phyloP scores from a whole-genome alignment of 768 basidiomycete genomes.

The Suillus ampliporus region DNA sequence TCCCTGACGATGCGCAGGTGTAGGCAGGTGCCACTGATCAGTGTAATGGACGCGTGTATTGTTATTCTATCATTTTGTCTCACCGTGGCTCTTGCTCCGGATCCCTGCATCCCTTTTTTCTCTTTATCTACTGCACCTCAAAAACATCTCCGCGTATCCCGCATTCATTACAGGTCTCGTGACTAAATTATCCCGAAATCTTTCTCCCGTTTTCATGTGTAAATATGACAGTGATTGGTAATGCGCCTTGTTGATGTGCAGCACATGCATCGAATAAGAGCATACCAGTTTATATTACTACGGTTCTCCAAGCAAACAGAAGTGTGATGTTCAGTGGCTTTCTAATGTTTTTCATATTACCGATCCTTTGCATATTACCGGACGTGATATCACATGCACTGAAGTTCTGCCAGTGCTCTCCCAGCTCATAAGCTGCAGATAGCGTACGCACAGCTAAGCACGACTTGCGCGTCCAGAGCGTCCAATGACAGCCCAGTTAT shows the following conservation, averaged over 20 bases:
- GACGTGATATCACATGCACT: no score
- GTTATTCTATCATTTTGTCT: constrained; percentile 1
- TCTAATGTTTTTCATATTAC: no score
- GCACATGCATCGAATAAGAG: no score
- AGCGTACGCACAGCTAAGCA: neutral
- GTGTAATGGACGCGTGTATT: constrained; percentile 14
- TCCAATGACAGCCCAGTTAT: neutral
- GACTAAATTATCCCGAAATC: neutral
- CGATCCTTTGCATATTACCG: no score
- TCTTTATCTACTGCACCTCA: neutral
- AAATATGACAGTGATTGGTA: no score
- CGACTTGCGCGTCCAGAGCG: neutral
- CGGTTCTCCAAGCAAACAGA: no score
- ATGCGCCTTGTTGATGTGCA: no score
- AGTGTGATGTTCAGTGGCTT: no score
- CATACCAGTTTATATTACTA: no score
- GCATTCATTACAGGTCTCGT: neutral
- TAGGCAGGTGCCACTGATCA: constrained; percentile 30
- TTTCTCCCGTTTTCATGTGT: neutral
- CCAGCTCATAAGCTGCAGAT: neutral
- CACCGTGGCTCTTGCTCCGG: neutral
- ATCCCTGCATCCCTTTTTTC: neutral
- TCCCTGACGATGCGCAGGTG: constrained; percentile 50
- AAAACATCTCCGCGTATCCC: neutral
- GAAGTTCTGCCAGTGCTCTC: no score